Evolutionary conservation across 192 early-diverging fungal species (phyloP).

Genomic region (Coemansia sp.): DNA sequence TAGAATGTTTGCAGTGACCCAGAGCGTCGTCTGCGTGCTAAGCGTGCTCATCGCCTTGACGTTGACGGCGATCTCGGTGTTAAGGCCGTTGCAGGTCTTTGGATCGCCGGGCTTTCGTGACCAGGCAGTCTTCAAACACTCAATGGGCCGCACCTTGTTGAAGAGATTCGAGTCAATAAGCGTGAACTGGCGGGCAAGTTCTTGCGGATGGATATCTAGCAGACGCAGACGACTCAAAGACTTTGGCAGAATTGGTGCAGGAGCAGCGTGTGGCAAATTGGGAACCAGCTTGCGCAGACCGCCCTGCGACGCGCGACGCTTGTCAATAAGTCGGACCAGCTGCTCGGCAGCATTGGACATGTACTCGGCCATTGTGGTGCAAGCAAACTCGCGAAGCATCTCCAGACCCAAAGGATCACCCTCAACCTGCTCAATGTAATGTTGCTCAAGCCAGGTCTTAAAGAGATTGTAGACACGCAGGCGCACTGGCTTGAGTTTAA

Average conservation of each 20-base stretch:
- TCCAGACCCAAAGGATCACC: slow-evolving; percentile 70
- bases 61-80: slow-evolving; percentile 68
- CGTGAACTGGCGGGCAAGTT: slow-evolving; percentile 94
- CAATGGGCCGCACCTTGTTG: slow-evolving; percentile 79
- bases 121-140: slow-evolving; percentile 95
- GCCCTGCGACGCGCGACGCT: slow-evolving; percentile 63
- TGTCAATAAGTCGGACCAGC: slow-evolving; percentile 78
- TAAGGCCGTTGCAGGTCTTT: slow-evolving; percentile 56
- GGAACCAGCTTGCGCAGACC: slow-evolving; percentile 62
- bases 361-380: slow-evolving; percentile 69
- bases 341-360: slow-evolving; percentile 69
- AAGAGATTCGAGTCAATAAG: slow-evolving; percentile 86
- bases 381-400: slow-evolving; percentile 73
- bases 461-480: slow-evolving; percentile 92
- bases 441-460: slow-evolving; percentile 95
- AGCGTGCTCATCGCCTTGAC: slow-evolving; percentile 85
- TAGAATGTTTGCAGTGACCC: slow-evolving; percentile 85
- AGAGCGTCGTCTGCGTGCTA: slow-evolving; percentile 83
- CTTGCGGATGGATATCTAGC: slow-evolving; percentile 87
- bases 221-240: slow-evolving; percentile 76
- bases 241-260: slow-evolving; percentile 80
- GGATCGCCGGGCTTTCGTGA: slow-evolving; percentile 61
- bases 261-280: slow-evolving; percentile 64
- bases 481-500: slow-evolving; percentile 87
- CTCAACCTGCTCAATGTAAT: slow-evolving; percentile 77